Conservation (phyloP, 345 rosid genomes). For the Sisymbrium irio region DNA sequence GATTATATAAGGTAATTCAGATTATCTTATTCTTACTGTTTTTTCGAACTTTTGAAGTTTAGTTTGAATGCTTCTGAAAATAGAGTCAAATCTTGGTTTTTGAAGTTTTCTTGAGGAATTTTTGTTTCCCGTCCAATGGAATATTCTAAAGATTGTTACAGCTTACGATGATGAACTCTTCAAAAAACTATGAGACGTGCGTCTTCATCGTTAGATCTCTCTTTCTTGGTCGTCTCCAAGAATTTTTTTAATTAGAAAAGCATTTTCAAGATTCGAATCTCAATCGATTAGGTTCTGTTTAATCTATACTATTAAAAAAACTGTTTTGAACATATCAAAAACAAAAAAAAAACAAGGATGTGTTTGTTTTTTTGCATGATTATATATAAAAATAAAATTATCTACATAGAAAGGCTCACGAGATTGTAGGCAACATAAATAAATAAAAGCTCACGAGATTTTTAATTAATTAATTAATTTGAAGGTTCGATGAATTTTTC, state of each 20-base stretch:
- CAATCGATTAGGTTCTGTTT: neutral
- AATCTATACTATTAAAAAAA: neutral
- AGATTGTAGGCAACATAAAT: neutral
- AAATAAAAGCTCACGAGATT: neutral
- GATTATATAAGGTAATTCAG: conserved; percentile 25
- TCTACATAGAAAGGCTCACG: neutral
- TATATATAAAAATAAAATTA: neutral
- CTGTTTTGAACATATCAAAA: conserved; percentile 15
- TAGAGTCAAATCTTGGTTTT: conserved; percentile 20
- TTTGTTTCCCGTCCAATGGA: neutral
- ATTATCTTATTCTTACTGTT: neutral
- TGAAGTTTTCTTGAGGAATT: neutral
- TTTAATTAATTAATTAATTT: neutral
- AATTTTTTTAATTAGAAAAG: neutral
- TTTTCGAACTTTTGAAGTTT: neutral
- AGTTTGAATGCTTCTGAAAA: conserved; percentile 7
- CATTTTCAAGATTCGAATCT: conserved; percentile 28
- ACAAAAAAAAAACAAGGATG: no score
- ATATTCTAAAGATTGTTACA: conserved; percentile 18
- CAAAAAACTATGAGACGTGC: conserved; percentile 12
- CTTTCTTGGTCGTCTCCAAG: conserved; percentile 1
- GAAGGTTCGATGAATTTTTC: neutral
- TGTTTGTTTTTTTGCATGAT: neutral
- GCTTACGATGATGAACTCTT: conserved; percentile 5
- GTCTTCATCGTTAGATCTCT: conserved; percentile 28